phyloP scores from a whole-genome alignment of 2,329 filamentous ascomycete species.

The Fusarium udum region DNA sequence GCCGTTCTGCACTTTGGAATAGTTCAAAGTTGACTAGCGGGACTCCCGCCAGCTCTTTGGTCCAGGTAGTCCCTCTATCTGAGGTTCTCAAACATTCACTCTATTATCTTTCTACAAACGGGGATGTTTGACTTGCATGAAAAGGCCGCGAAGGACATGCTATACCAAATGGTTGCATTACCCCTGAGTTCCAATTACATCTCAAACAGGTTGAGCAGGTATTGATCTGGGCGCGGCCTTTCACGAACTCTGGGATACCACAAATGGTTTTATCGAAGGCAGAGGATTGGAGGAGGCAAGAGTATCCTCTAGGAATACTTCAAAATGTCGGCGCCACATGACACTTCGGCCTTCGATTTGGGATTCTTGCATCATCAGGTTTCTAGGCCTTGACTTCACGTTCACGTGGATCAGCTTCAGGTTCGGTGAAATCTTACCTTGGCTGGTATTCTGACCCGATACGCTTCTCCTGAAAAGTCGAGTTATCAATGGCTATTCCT shows the following conservation, averaged over 20 bases:
- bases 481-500: not conserved
- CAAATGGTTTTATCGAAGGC: not conserved
- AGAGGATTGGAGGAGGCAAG: not conserved
- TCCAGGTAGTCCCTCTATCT: not conserved
- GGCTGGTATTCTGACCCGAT: not conserved
- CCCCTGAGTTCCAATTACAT: no score
- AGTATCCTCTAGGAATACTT: not conserved
- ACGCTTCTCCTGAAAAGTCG: not conserved
- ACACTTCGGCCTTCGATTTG: no score
- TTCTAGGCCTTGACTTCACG: not conserved
- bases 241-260: not conserved
- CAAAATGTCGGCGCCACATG: not conserved
- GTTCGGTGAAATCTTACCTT: not conserved
- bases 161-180: no score
- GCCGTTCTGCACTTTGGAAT: not conserved
- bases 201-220: no score
- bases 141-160: not conserved
- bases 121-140: not conserved
- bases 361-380: not conserved
- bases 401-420: not conserved
- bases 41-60: not conserved
- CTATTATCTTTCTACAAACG: not conserved
- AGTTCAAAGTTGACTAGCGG: not conserved
- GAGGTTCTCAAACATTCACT: no score
- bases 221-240: not conserved